Evolutionary conservation across 2,329 filamentous ascomycete species (phyloP).

Genomic region (Blastomyces emzantsi): DNA sequence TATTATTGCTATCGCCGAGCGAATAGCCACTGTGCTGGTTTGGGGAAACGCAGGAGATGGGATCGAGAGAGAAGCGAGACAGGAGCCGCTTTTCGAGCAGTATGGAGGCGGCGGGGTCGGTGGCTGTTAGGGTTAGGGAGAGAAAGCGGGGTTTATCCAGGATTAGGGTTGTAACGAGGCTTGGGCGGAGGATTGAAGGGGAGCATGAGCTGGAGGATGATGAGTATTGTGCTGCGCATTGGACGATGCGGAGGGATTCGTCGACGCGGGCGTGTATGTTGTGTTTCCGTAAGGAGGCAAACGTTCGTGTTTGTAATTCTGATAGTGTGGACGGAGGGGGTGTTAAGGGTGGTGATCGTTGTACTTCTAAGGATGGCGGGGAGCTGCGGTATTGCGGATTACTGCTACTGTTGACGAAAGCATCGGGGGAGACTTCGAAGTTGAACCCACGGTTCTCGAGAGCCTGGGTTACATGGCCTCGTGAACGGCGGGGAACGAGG

Average conservation of each 20-base stretch:
- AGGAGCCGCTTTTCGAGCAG: constrained; percentile 42
- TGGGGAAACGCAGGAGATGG: constrained; percentile 65
- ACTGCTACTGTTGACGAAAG: constrained; percentile 51
- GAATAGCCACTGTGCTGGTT: constrained; percentile 9
- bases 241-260: constrained; percentile 60
- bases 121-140: constrained; percentile 39
- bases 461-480: constrained; percentile 63
- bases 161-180: constrained; percentile 30
- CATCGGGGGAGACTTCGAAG: constrained; percentile 61
- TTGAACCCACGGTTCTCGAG: constrained; percentile 73
- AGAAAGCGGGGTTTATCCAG: constrained; percentile 41
- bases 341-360: constrained; percentile 46
- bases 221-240: constrained; percentile 61
- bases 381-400: constrained; percentile 42
- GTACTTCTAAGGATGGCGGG: constrained; percentile 22
- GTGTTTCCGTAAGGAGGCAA: constrained; percentile 68
- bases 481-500: constrained; percentile 69
- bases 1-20: constrained; percentile 44
- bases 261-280: constrained; percentile 66
- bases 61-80: constrained; percentile 60
- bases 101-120: constrained; percentile 39
- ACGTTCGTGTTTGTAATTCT: constrained; percentile 76
- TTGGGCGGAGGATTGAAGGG: constrained; percentile 32
- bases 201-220: constrained; percentile 31
- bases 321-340: constrained; percentile 68